Base-by-base conservation (phyloP, 2,329 filamentous ascomycete species). In the Fusarium secorum region DNA sequence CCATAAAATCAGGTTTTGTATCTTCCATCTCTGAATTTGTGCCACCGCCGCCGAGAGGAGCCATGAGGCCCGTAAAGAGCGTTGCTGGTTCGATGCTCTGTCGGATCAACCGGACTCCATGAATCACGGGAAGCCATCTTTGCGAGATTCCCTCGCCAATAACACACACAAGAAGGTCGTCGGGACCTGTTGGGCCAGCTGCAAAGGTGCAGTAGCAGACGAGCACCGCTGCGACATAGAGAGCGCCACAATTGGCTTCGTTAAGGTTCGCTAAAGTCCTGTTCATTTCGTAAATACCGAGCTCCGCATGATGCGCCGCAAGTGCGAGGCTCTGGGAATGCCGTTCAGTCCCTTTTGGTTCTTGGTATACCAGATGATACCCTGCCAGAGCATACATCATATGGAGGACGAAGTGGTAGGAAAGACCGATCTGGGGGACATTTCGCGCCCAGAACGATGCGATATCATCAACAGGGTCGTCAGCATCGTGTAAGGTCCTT, bases 181-280 rank as follows among this genome's bases (percentile, higher is more conserved):
- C 67, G 5, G 66, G 66, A 14, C 75, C 68, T 8, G 68, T 72
- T 4, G 78, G 78, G 4, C 78, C 78, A 11, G 77, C 76, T 32
- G 78, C 78, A 61, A 79, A 78, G 11, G 73, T 74, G 44, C 75
- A 78, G 44, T 77, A 78, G 51, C 77, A 78, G 11, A 78, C 70
- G 9, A 79, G 69, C 24, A 74, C 57, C 11, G 77, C 71, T 4
- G 76, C 71, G 11, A 78, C 63, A 51, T 79, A 79, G 18, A 78
- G 59, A 11, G 77, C 73, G n/a, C 76, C 76, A 41, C 77, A 79
- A 51, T 77, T 78, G 45, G 64, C 62, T 26, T 73, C 66, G 51
- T 76, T 72, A 4, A 78, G 51, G n/a, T 52, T 67, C 14, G 74
- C 44, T 20, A 79, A 55, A 6, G 67, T 70, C 30, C 68, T 71